Evolutionary conservation across 1,284 basidiomycete genomes (phyloP), one percentile per base, ranked within the genome.

Genomic region (Moesziomyces parantarcticus): DNA sequence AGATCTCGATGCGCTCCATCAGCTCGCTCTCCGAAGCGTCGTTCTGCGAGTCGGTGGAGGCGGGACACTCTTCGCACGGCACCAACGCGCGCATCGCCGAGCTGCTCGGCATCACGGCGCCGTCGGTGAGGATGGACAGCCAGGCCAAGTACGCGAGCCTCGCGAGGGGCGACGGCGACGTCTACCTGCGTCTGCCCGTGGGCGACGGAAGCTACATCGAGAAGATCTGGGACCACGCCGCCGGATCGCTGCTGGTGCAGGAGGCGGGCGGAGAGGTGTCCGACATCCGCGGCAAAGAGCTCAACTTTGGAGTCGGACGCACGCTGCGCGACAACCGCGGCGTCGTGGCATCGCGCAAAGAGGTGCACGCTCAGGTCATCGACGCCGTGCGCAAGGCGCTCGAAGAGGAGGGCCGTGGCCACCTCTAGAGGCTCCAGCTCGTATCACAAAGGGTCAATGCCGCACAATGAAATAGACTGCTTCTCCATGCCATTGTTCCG

Each of bases 171-270:
- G 93, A 97, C 67, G 94, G 94, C 1, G 90, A 91, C 14, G 89
- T 91, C 39, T 99, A 99, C 85, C 86, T 99, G 53, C 88, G 96
- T 25, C 92, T 97, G 86, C 97, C 97, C 0, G 92, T 91, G 55
- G 84, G 87, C 8, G 90, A 91, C 16, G 88, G 89, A 18, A 89
- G 89, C 14, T 96, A 95, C 83, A 84, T 87, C 66, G 94, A 96
- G 84, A 96, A 95, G 85, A 94, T 97, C 44, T 97, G 93, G 93
- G 97, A 99, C 83, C 97, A 98, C 82, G 95, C 96, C 0, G 88
- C 93, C 0, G 97, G 96, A 0, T 87, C 89, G 0, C 83, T 99
- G 9, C 87, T 99, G 10, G 89, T 98, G 7, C 89, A 90, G 64
- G 96, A 98, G 85, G 92, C 94, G 0, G 95, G 95, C 3, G 95